A percentile compares a stretch with the other conserved stretches of the same genome.
These are phyloP conservation scores for Pythium brachiatum DNA, from an alignment of 352 stramenopile genomes.

Conservation along the genomic window DNA sequence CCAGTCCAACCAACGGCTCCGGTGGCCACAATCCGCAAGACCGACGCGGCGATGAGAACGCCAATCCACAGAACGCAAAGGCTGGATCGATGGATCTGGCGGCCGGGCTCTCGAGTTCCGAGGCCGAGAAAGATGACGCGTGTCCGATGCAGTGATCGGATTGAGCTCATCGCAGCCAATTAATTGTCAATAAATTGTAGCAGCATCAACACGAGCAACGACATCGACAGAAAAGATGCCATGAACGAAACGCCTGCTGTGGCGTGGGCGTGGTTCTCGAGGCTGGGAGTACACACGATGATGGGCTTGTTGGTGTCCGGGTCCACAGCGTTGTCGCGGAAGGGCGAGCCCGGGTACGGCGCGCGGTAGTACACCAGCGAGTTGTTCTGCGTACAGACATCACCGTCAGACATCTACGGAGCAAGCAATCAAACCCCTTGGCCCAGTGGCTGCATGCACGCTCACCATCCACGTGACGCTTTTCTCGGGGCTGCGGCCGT, in stretches of 20 bases:
- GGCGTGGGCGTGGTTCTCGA: conserved; percentile 68
- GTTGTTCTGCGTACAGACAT: too few relatives aligned
- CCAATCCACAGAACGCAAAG: conserved; percentile 26
- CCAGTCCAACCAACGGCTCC: background rate
- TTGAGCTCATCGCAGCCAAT: too few relatives aligned
- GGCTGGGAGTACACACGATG: conserved; percentile 78
- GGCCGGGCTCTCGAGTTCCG: conserved; percentile 31
- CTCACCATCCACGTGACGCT: conserved; percentile 50
- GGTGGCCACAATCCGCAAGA: too few relatives aligned
- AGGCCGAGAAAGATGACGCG: conserved; percentile 55
- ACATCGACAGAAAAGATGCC: too few relatives aligned
- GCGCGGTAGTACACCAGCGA: conserved; percentile 73
- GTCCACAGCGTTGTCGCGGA: conserved; percentile 72
- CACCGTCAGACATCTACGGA: too few relatives aligned
- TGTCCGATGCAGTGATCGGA: conserved; percentile 72
- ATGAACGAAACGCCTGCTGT: too few relatives aligned
- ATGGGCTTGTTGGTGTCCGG: conserved; percentile 67
- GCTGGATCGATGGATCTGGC: too few relatives aligned
- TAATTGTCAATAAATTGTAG: too few relatives aligned
- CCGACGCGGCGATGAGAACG: conserved; percentile 30
- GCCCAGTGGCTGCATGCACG: too few relatives aligned
- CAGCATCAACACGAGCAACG: background rate
- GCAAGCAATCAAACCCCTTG: too few relatives aligned
- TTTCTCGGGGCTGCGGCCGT: conserved; percentile 46
- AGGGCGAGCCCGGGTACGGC: conserved; percentile 77